Conservation (phyloP, 2,329 filamentous ascomycete species). For the Emergomyces pasteurianus region DNA sequence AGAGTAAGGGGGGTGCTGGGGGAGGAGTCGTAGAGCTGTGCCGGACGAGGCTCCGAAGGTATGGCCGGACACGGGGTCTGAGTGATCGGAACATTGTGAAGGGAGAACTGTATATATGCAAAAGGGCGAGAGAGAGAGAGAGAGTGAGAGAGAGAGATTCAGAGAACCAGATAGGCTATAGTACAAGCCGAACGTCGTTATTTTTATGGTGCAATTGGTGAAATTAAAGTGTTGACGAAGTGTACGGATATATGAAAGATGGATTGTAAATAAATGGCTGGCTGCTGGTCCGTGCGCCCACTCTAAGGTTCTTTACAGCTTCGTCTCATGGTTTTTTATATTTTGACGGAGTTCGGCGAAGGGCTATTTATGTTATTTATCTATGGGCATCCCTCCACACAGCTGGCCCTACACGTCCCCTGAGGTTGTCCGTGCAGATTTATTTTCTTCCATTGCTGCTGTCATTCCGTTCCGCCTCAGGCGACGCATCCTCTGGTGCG, state of each 20-base stretch:
- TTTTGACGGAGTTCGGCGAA: background rate
- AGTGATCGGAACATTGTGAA: conserved; percentile 23
- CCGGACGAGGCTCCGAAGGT: conserved; percentile 13
- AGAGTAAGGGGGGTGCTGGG: conserved; percentile 31
- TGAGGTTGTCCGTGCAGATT: background rate
- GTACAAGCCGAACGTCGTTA: background rate
- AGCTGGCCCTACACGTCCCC: background rate
- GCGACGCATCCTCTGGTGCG: background rate
- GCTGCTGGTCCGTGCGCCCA: conserved; percentile 23
- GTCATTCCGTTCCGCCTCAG: background rate
- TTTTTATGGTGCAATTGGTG: background rate
- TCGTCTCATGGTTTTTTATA: background rate
- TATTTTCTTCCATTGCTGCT: background rate
- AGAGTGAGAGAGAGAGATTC: background rate
- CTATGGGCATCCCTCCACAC: background rate
- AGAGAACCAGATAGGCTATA: background rate
- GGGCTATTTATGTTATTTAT: background rate
- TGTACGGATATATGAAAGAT: background rate
- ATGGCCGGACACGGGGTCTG: conserved; percentile 17
- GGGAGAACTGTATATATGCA: background rate
- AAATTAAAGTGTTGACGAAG: background rate
- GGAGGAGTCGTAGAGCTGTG: conserved; percentile 29
- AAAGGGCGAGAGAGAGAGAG: too few relatives aligned
- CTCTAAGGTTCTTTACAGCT: conserved; percentile 11
- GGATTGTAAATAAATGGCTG: background rate